phyloP scores from a whole-genome alignment of 768 basidiomycete species.

The Clitopilus hobsonii region DNA sequence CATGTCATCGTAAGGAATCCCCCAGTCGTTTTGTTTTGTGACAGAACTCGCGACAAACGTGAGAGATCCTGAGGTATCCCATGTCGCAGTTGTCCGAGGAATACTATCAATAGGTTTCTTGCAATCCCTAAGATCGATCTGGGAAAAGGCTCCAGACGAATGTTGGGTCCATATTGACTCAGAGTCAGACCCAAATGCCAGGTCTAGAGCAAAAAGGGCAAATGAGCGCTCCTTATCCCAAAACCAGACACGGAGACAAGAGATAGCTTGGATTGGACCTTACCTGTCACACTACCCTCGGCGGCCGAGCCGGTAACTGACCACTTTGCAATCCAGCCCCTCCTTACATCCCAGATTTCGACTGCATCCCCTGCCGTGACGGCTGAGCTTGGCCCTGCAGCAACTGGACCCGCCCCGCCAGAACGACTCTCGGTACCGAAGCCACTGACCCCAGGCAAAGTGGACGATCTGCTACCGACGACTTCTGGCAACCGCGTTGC shows the following conservation, averaged over 20 bases:
- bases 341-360: conserved; percentile 84
- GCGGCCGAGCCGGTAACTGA: conserved; percentile 55
- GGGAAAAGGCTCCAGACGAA: conserved; percentile 72
- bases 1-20: conserved; percentile 81
- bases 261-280: conserved; percentile 11
- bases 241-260: not conserved
- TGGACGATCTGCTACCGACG: not conserved
- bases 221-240: not conserved
- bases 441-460: conserved; percentile 1
- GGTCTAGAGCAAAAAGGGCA: conserved; percentile 37
- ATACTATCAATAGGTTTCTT: conserved; percentile 65
- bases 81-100: conserved; percentile 57
- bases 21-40: conserved; percentile 38
- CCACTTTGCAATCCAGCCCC: conserved; percentile 84
- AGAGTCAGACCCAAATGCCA: conserved; percentile 57
- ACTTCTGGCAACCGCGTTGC: not conserved
- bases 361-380: conserved; percentile 46
- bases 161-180: conserved; percentile 74
- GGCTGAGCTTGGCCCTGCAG: conserved; percentile 5
- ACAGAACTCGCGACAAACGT: conserved; percentile 55
- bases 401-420: conserved; percentile 3
- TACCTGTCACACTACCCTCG: conserved; percentile 77
- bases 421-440: conserved; percentile 7
- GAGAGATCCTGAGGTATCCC: conserved; percentile 62
- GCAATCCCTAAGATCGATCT: conserved; percentile 67